Conservation (phyloP, 352 stramenopile genomes). For the Hyaloperonospora arabidopsidis region DNA sequence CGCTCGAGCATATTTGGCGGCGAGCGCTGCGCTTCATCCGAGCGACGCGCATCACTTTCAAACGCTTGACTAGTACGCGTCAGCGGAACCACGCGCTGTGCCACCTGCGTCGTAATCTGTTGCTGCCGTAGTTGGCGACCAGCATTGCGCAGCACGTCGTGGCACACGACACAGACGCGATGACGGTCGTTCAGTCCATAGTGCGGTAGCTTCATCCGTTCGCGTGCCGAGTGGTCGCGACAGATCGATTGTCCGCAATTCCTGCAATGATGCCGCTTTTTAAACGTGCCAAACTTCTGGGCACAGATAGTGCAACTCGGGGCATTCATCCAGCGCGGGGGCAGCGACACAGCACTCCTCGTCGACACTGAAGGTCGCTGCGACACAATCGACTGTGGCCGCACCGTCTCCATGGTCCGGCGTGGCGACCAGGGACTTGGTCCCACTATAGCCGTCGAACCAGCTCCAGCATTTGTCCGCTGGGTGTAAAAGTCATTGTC, state of each 20-base stretch:
- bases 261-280: conserved; percentile 82
- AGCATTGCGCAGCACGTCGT: conserved; percentile 62
- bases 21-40: conserved; percentile 42
- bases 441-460: conserved; percentile 1
- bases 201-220: conserved; percentile 75
- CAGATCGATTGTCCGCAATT: conserved; percentile 86
- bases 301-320: conserved; percentile 80
- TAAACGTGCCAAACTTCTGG: conserved; percentile 71
- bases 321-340: conserved; percentile 77
- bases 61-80: conserved; percentile 19
- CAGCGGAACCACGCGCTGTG: conserved; percentile 20
- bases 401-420: conserved; percentile 24
- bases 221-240: conserved; percentile 71
- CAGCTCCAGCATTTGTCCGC: conserved; percentile 19
- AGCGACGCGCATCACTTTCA: conserved; percentile 35
- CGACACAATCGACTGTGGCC: conserved; percentile 34
- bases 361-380: conserved; percentile 26
- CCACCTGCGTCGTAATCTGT: conserved; percentile 24
- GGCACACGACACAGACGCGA: conserved; percentile 76
- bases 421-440: conserved; percentile 26
- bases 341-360: conserved; percentile 48
- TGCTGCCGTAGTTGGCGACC: conserved; percentile 28
- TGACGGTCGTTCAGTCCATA: conserved; percentile 73
- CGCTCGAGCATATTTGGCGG: conserved; percentile 48
- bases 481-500: conserved; percentile 58